Evolutionary conservation across 805 yeast genomes (phyloP), one percentile per base, ranked within the genome.

Genomic region (Priceomyces carsonii): DNA sequence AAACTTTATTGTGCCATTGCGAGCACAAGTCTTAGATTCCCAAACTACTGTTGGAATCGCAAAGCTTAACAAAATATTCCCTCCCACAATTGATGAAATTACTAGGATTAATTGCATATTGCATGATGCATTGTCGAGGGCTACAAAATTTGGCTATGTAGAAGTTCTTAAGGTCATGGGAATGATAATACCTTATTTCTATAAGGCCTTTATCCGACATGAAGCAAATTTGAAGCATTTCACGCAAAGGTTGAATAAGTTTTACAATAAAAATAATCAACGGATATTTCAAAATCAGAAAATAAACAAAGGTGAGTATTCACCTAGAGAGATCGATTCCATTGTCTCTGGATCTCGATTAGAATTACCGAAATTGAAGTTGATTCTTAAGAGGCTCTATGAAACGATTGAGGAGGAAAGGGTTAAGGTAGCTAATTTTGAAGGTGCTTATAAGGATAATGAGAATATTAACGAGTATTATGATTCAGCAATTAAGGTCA

Each of bases 61-160:
- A 2, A 78, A 79, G 45, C 69, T 90, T 21, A 90, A 91, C 57
- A 71, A 79, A 32, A 71, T 88, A 1, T 89, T 91, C 52, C 97
- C 98, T 2, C 97, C 97, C 1, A 91, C 98, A 0, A 84, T 91
- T 13, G 97, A 91, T 59, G 98, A 91, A 62, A 81, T 91, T 12
- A 85, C 95, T 8, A 72, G 97, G 51, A 82, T 91, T 25, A 90
- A 90, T 53, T 86, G 95, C 53, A 80, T 91, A 4, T 78, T 87
- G 39, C 74, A 85, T 42, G 95, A 85, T 46, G 78, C 93, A 15
- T 61, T 91, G 36, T 76, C 77, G 39, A 59, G 73, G 10, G 91
- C 97, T 0, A 51, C 66, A 2, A 77, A 81, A 0, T 77, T 59
- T 52, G 96, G 96, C 2, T 75, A 83, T 33, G 71, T 74, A 33